Evolutionary conservation across 345 rosid genomes (phyloP), one percentile per base, ranked within the genome.

Genomic region (Populus pruinosa): DNA sequence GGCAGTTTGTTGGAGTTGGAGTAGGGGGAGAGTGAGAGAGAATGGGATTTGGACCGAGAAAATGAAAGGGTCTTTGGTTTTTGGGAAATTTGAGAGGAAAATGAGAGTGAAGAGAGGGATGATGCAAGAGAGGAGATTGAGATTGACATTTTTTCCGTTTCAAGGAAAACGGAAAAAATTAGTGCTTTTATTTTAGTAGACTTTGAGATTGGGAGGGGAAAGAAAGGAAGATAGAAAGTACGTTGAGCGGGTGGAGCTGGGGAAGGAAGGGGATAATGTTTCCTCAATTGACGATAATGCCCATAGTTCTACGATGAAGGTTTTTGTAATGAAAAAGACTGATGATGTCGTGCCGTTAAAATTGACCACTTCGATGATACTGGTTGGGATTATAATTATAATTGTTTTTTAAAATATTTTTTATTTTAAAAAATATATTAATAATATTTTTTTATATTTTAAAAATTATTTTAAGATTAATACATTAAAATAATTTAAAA

Each of bases 91-190:
- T 89, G 92, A 62, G 96, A 91, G 38, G 93, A 92, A 81, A 93
- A 89, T 8, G 97, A 93, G 75, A 95, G 97, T 2, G 94, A 89
- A 55, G 93, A 88, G 76, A 93, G 71, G 59, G 97, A 90, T 13
- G 93, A 82, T 0, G 94, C 59, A 33, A 93, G 90, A 39, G 88
- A 88, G 31, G 94, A 87, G 17, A 91, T 14, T 16, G 93, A 82
- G 50, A 88, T 80, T 49, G 96, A 90, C 96, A 88, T 90, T 79
- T 65, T 76, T 72, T 50, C 44, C 10, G 1, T 39, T 55, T 18
- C 55, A 10, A 59, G 16, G 29, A 29, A 59, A 1, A 10, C 14
- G 29, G 29, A 59, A 4, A 59, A 23, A 16, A 47, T 47, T 14
- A 47, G 53, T 47, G 18, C 5, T 59, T 59, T 20, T 20, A 65